Percentiles rank a stretch among this genome's conserved stretches.
Conservation (phyloP, 1,284 basidiomycete species). For the Volvariella surrecta region DNA sequence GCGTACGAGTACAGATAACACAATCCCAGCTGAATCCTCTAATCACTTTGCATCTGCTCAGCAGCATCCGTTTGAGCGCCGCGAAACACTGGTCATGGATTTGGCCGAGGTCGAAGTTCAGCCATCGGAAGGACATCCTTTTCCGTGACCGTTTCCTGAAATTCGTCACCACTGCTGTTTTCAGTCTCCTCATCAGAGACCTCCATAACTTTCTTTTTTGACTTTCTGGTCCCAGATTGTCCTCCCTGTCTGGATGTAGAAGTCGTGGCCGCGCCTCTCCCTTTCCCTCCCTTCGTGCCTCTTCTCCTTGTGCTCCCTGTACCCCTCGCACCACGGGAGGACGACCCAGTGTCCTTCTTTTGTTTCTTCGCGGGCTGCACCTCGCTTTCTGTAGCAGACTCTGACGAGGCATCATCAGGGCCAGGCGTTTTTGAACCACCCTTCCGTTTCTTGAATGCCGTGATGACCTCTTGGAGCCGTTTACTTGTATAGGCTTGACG, state of each 20-base stretch:
- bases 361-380: conserved; percentile 15
- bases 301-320: conserved; percentile 7
- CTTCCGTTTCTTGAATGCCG: conserved; percentile 56
- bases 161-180: conserved; percentile 7
- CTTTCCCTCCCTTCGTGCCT: conserved; percentile 10
- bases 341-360: conserved; percentile 10
- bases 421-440: conserved; percentile 10
- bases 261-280: neutral
- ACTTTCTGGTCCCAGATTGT: conserved; percentile 4
- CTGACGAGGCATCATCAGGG: conserved; percentile 6
- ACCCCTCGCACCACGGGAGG: neutral
- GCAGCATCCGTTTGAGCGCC: neutral
- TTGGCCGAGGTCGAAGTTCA: conserved; percentile 18
- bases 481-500: conserved; percentile 79
- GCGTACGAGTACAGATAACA: too few relatives aligned
- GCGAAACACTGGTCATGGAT: conserved; percentile 17
- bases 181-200: conserved; percentile 3
- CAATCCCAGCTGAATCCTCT: too few relatives aligned
- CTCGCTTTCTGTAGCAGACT: conserved; percentile 9
- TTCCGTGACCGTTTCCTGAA: neutral
- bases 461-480: conserved; percentile 84
- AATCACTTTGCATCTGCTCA: too few relatives aligned
- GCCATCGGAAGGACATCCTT: conserved; percentile 5
- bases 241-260: conserved; percentile 1
- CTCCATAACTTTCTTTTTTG: conserved; percentile 8